phyloP scores from a whole-genome alignment of 2,329 filamentous ascomycete species.

The Penicillium sp. region DNA sequence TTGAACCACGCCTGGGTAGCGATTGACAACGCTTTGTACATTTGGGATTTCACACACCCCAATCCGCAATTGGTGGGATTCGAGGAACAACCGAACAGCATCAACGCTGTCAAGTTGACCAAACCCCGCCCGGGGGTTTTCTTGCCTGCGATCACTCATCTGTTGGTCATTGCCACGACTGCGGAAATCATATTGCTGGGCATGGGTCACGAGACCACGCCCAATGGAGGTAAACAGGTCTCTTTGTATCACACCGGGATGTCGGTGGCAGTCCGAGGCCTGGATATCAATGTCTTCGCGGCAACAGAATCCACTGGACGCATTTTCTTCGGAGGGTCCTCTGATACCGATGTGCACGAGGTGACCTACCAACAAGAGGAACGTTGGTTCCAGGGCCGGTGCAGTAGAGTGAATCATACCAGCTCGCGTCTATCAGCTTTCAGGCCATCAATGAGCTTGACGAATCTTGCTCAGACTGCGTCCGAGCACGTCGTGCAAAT shows the following conservation, averaged over 20 bases:
- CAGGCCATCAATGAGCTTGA: conserved; percentile 41
- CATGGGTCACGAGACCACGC: conserved; percentile 62
- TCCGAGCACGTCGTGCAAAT: conserved; percentile 70
- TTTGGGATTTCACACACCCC: conserved; percentile 96
- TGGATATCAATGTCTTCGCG: conserved; percentile 72
- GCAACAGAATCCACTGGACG: conserved; percentile 75
- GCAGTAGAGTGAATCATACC: conserved; percentile 84
- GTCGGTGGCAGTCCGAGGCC: conserved; percentile 69
- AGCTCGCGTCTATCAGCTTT: conserved; percentile 66
- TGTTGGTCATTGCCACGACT: conserved; percentile 84
- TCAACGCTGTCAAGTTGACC: conserved; percentile 85
- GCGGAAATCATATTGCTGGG: conserved; percentile 84
- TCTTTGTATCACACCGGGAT: conserved; percentile 86
- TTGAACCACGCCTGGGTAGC: conserved; percentile 93
- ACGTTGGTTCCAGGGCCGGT: conserved; percentile 88
- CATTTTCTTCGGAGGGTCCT: conserved; percentile 83
- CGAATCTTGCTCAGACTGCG: conserved; percentile 37
- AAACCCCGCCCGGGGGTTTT: conserved; percentile 85
- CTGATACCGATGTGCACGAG: conserved; percentile 85
- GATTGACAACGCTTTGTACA: conserved; percentile 91
- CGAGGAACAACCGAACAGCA: conserved; percentile 82
- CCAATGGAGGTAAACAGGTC: conserved; percentile 67
- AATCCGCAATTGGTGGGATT: conserved; percentile 88
- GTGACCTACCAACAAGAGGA: conserved; percentile 96
- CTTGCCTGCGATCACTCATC: conserved; percentile 75